phyloP scores from a whole-genome alignment of 1,139 yeast genomes.

The Pichia sp. region DNA sequence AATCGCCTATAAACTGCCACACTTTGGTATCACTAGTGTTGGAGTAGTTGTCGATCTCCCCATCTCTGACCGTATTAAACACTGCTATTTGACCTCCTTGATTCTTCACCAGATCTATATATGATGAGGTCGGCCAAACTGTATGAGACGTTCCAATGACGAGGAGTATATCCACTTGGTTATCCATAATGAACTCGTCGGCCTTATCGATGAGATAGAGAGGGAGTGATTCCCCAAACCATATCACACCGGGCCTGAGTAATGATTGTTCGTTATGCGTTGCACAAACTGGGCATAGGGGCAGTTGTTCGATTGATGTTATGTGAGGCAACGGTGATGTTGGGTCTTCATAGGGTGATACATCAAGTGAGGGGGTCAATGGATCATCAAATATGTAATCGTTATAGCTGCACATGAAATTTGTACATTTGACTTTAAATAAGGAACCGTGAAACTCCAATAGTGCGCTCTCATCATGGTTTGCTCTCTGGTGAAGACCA shows the following conservation, averaged over 20 bases:
- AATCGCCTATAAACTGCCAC: conserved; percentile 82
- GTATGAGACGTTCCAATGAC: conserved; percentile 83
- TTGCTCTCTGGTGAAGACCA: conserved; percentile 61
- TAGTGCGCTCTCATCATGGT: conserved; percentile 44
- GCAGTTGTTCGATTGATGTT: conserved; percentile 44
- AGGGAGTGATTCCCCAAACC: conserved; percentile 88
- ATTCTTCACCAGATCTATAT: conserved; percentile 65
- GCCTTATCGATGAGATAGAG: conserved; percentile 53
- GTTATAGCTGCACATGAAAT: conserved; percentile 63
- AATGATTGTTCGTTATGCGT: conserved; percentile 30
- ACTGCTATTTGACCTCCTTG: conserved; percentile 81
- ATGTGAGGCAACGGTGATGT: conserved; percentile 29
- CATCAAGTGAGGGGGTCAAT: conserved; percentile 48
- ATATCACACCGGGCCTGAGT: conserved; percentile 82
- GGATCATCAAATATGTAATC: conserved; percentile 51
- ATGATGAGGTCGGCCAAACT: conserved; percentile 89
- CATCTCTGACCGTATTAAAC: conserved; percentile 63
- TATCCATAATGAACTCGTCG: conserved; percentile 59
- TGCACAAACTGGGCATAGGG: conserved; percentile 66
- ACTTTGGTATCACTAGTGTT: conserved; percentile 23
- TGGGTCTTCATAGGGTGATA: conserved; percentile 7
- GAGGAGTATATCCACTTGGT: conserved; percentile 60
- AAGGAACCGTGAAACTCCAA: conserved; percentile 75
- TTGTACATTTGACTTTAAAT: conserved; percentile 67
- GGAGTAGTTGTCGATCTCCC: conserved; percentile 27